Evolutionary conservation across 352 stramenopile species (phyloP), one percentile per base, ranked within the genome.

Genomic region (Globisporangium uncinulatum): DNA sequence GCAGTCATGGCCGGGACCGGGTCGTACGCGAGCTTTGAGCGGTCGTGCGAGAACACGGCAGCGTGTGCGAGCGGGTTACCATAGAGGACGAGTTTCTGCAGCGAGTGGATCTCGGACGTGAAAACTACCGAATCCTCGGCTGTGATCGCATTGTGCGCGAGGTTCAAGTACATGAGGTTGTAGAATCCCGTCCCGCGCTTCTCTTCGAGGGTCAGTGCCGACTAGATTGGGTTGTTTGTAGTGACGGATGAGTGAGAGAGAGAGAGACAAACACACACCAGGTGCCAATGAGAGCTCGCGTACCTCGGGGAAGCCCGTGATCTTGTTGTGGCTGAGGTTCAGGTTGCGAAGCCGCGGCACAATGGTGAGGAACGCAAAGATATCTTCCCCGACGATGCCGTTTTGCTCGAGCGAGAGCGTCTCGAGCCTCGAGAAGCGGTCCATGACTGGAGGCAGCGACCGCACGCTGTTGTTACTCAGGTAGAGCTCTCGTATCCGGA

Each of bases 271-370:
- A 24, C 17, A 41, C 24, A 20, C 34, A 17, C 19, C 6, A 39
- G 2, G 37, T 37, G 11, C 32, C 20, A 4, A 21, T 20, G 36
- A 4, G 21, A 29, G 42, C n/a, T 47, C 17, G 11, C 62, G 34
- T 42, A 87, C 75, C 68, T 92, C 80, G 3, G 78, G 79, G 45
- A 93, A 90, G 4, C 68, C 61, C 10, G 74, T 83, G 57, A 93
- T 68, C 50, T 85, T 88, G 67, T 93, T 93, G 55, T 89, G 73
- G 32, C 74, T 89, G n/a, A 93, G 39, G 47, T 93, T 91, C 50
- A 93, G 67, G 29, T 87, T 87, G 8, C 73, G 72, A 14, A 93
- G 62, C 0, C 79, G 75, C 3, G 83, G 83, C 55, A 83, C 67
- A 37, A 89, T 79, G 13, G 73, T 51, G 14, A 93, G 65, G n/a